Base-by-base conservation (phyloP, 371 early-diverging fungal species). In the Nematocida ironsii region DNA sequence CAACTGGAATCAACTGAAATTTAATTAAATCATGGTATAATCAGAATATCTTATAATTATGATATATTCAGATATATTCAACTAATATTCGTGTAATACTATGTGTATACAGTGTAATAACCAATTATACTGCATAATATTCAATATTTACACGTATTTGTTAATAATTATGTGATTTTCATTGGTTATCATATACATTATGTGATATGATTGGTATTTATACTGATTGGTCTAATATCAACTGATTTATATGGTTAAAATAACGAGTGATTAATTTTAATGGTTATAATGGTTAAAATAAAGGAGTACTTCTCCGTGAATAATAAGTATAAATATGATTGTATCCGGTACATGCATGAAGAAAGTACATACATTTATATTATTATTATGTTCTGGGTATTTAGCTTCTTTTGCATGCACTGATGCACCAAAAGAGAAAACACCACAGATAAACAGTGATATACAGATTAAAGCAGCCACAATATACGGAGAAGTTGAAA, bases 311-410 rank as follows among this genome's bases (percentile, higher is more conserved):
- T n/a, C 58, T 23, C 58, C 58, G 11, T n/a, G 9, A 58, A 9
- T 0, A 58, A 23, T 0, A 58, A 58, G 20, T 58, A 58, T 58
- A 58, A 58, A 58, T 58, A 58, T 7, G 23, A 27, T 13, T 23
- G 11, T 23, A 58, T n/a, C n/a, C 11, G 2, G 23, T 7, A n/a
- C 11, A 58, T n/a, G 9, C 27, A 58, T 58, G 58, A 58, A 58
- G 58, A 58, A 23, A 11, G 58, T 23, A 23, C 58, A 58, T 2
- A 58, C 58, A 6, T 58, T 58, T 23, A 23, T 27, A 58, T 23
- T 58, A 58, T 23, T 58, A 58, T 23, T 58, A n/a, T 58, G 58
- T 58, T 58, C 11, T n/a, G 58, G 25, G 2, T 58, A 58, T 23
- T 23, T 58, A 23, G 58, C 58, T 9, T 27, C 27, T 9, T n/a